A percentile compares a stretch with the other conserved stretches of the same genome.
Evolutionary conservation across 2,329 filamentous ascomycete genomes (phyloP).

Genomic region (Tolypocladium ovalisporum): DNA sequence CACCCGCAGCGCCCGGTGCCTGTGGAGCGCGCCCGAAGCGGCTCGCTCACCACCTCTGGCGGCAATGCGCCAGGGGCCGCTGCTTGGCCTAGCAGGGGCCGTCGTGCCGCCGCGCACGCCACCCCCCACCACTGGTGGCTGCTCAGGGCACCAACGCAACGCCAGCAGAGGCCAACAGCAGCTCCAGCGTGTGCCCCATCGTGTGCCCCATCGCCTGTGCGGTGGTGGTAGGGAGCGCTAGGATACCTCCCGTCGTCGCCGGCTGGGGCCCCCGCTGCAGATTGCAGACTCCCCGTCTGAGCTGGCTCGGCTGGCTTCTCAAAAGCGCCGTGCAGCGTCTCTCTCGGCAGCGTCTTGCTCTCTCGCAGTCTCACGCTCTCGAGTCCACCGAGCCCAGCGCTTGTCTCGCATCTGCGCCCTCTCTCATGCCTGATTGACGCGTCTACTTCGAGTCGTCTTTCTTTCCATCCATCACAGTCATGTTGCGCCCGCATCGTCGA

Average conservation of each 20-base stretch:
- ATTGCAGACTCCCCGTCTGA: neutral
- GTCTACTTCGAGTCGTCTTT: neutral
- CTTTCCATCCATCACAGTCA: neutral
- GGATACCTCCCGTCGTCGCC: neutral
- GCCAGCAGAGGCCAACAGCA: no score
- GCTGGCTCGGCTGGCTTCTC: neutral
- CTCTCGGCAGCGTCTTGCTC: neutral
- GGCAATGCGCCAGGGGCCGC: no score
- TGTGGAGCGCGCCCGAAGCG: neutral
- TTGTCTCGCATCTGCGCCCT: neutral
- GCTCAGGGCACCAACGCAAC: neutral
- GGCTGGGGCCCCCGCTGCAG: neutral
- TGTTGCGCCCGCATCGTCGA: conserved; percentile 1
- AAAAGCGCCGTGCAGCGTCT: neutral
- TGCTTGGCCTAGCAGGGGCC: neutral
- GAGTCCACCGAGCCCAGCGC: neutral
- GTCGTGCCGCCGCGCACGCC: neutral
- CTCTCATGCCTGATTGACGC: neutral
- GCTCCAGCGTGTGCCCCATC: neutral
- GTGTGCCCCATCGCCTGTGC: neutral
- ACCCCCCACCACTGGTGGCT: no score
- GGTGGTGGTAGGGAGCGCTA: neutral
- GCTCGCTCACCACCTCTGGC: no score
- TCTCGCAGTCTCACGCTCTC: neutral
- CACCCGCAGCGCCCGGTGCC: neutral